A percentile compares a stretch with the other conserved stretches of the same genome.
These are phyloP conservation scores for Rheum nobile DNA, from an alignment of 148 eudicot genomes.

Conservation along the genomic window DNA sequence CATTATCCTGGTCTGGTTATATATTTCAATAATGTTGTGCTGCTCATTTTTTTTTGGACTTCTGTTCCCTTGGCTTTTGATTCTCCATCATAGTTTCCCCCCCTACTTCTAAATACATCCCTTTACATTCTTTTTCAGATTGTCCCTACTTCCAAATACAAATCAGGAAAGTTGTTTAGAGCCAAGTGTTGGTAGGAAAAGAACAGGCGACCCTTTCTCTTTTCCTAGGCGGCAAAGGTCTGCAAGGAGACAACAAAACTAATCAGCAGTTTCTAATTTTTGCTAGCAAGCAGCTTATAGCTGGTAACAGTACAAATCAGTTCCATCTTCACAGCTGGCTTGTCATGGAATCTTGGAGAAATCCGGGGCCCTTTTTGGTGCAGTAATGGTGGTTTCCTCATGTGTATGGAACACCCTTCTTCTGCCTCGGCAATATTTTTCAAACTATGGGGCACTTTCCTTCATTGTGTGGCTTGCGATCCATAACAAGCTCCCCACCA, in stretches of 20 bases:
- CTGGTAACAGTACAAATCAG: not conserved
- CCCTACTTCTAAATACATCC: not conserved
- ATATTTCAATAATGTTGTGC: not conserved
- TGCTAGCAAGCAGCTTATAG: not conserved
- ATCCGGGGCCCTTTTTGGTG: not conserved
- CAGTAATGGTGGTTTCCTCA: not conserved
- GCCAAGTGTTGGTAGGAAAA: not conserved
- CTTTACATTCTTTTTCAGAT: not conserved
- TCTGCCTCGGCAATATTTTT: not conserved
- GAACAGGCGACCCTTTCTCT: not conserved
- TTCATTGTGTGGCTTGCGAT: not conserved
- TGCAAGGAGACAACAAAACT: not conserved
- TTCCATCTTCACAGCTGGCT: not conserved
- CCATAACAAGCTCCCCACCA: not conserved
- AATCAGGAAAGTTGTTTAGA: not conserved
- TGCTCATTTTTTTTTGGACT: not conserved
- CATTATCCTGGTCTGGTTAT: not conserved
- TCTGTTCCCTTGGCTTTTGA: not conserved
- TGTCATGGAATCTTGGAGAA: not conserved
- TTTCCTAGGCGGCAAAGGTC: conserved; percentile 8
- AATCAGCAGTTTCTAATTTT: not conserved
- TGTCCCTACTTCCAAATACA: not conserved
- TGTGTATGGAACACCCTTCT: not conserved
- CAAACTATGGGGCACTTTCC: not conserved
- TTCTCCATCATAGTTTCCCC: not conserved